A percentile compares a stretch with the other conserved stretches of the same genome.
Evolutionary conservation across 1,284 basidiomycete species (phyloP).

Genomic region (Acaromyces ingoldii): DNA sequence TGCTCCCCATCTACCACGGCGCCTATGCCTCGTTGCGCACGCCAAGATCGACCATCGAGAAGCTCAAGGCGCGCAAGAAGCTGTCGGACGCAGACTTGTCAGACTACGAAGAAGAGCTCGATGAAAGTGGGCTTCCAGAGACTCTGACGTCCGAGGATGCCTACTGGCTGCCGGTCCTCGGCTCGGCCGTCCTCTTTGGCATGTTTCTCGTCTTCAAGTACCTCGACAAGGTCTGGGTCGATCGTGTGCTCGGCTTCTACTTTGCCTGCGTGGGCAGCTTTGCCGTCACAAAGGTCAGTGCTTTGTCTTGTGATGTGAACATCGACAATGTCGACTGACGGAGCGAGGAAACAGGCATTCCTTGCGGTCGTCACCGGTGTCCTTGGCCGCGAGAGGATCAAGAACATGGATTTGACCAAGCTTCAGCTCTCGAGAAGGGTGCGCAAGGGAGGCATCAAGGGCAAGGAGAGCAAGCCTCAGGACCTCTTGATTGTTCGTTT

Average conservation of each 20-base stretch:
- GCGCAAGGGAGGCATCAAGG: background rate
- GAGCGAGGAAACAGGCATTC: too few species aligned
- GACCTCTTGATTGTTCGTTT: background rate
- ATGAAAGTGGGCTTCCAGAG: conserved; percentile 19
- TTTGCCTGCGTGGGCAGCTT: conserved; percentile 42
- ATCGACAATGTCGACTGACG: too few species aligned
- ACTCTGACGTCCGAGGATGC: conserved; percentile 40
- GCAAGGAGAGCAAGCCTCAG: background rate
- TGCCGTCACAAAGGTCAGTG: conserved; percentile 30
- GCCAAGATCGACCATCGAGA: conserved; percentile 35
- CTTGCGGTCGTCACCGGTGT: too few species aligned
- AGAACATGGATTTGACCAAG: background rate
- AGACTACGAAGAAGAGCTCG: conserved; percentile 29
- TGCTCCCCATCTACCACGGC: conserved; percentile 42
- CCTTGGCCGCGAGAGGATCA: too few species aligned
- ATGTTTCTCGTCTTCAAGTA: conserved; percentile 47
- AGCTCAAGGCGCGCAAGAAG: conserved; percentile 13
- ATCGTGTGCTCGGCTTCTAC: conserved; percentile 42
- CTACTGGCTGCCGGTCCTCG: conserved; percentile 47
- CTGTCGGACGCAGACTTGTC: conserved; percentile 14
- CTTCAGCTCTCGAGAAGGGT: background rate
- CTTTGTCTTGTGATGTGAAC: too few species aligned
- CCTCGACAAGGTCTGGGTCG: conserved; percentile 41
- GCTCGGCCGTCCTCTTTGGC: conserved; percentile 37
- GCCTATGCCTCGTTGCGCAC: conserved; percentile 40